Evolutionary conservation across 2,329 filamentous ascomycete genomes (phyloP), one percentile per base, ranked within the genome.

Genomic region (Ophiostoma himal-ulmi): DNA sequence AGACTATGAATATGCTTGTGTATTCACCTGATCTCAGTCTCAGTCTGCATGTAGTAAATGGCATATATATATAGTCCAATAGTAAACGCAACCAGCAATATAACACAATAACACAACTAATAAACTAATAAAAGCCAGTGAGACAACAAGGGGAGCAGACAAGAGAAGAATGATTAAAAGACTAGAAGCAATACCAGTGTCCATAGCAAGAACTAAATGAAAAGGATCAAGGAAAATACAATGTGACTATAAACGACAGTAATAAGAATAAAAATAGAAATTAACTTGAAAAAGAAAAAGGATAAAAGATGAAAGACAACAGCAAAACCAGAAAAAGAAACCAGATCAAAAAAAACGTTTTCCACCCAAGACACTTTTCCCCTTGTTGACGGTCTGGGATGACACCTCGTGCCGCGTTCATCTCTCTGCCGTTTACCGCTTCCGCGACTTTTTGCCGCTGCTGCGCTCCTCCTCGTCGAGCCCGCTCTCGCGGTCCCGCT

Each of bases 381-480:
- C 52, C 5, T 10, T 57, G 52, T 26, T 17, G 44, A 57, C n/a
- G 6, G 44, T 20, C 17, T 39, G 41, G 17, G 41, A 44, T 13
- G 41, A 3, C 11, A 44, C 17, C 41, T 17, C 41, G 6, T 17
- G 11, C 30, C 1, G 30, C 0, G 17, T 17, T 3, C 37, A 34
- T 36, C 26, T 17, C 30, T 14, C 30, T 17, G 13, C 4, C 3
- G 14, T n/a, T 30, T 74, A 82, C 74, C 82, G 81, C 84, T 79
- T 86, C 79, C 83, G 86, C 88, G 82, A 88, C 88, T 83, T 89
- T 88, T 85, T 90, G 83, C 75, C 83, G 83, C 75, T 83, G 83
- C 75, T 83, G 68, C 91, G 72, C 78, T 93, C 91, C 75, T 96
- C 93, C 81, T 92, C 93, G 72, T 94, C 92, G 71, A 91, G 82